Percentiles rank a stretch among this genome's conserved stretches.
phyloP scores from a whole-genome alignment of 768 basidiomycete species.

The Candolleomyces efflorescens region DNA sequence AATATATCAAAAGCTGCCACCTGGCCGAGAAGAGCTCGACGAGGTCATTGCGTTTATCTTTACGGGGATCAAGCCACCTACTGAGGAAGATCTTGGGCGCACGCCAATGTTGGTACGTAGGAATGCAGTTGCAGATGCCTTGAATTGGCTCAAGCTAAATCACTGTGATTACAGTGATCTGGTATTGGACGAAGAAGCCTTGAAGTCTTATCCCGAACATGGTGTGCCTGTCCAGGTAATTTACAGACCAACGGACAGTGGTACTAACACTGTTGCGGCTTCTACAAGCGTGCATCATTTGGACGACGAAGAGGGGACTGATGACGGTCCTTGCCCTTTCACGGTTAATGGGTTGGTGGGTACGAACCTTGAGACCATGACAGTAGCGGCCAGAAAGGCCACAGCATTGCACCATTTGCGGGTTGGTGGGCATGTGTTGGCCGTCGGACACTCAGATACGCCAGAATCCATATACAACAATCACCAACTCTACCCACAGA shows the following conservation, averaged over 20 bases:
- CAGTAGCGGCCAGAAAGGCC: conserved; percentile 13
- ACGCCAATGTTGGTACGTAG: conserved; percentile 20
- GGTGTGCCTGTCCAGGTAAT: no score
- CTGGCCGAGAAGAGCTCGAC: no score
- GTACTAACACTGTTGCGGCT: no score
- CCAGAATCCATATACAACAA: conserved; percentile 27
- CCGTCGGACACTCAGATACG: conserved; percentile 17
- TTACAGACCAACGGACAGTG: no score
- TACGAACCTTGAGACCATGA: conserved; percentile 14
- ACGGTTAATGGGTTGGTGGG: conserved; percentile 31
- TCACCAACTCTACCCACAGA: conserved; percentile 30
- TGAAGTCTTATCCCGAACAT: no score
- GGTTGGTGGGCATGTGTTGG: conserved; percentile 18
- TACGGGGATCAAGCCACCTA: no score
- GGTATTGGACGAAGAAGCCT: no score
- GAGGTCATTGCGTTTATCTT: no score
- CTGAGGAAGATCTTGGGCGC: no score
- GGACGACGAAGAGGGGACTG: conserved; percentile 22
- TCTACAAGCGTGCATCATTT: conserved; percentile 17
- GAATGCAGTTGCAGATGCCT: neutral
- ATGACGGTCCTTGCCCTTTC: conserved; percentile 29
- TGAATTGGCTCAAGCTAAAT: no score
- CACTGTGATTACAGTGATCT: no score
- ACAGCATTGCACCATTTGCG: conserved; percentile 24
- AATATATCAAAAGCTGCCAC: no score